Evolutionary conservation across 2,329 filamentous ascomycete species (phyloP).

Genomic region (Penicillium sp.): DNA sequence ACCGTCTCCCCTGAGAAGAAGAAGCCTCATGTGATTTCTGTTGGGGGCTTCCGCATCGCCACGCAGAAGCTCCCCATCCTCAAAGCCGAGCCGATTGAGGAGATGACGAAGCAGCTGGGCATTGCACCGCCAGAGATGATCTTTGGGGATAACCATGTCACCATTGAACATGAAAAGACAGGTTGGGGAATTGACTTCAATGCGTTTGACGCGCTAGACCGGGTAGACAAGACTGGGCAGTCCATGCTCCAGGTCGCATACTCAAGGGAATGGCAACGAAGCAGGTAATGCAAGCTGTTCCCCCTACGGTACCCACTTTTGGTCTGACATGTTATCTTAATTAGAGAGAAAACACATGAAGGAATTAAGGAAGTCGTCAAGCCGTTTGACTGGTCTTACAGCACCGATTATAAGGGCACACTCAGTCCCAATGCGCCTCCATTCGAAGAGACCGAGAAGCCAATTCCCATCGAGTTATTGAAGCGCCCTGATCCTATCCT

Average conservation of each 20-base stretch:
- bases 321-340: conserved; percentile 43
- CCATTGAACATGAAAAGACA: conserved; percentile 71
- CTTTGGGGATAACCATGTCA: conserved; percentile 89
- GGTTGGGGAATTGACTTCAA: conserved; percentile 81
- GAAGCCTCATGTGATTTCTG: conserved; percentile 60
- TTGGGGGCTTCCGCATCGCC: conserved; percentile 72
- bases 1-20: conserved; percentile 55
- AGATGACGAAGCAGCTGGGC: conserved; percentile 74
- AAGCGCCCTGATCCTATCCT: conserved; percentile 89
- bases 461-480: conserved; percentile 83
- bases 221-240: conserved; percentile 89
- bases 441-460: conserved; percentile 52
- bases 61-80: conserved; percentile 93
- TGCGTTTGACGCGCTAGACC: conserved; percentile 83
- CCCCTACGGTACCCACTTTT: background rate
- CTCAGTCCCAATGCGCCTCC: conserved; percentile 46
- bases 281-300: conserved; percentile 51
- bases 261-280: conserved; percentile 82
- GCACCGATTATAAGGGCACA: conserved; percentile 81
- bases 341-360: conserved; percentile 75
- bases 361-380: conserved; percentile 92
- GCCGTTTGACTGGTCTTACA: conserved; percentile 98
- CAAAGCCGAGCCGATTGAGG: conserved; percentile 86
- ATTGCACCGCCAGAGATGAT: conserved; percentile 99
- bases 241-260: conserved; percentile 93